Percentiles rank a stretch among this genome's conserved stretches.
Conservation (phyloP, 2,329 filamentous ascomycete genomes). For the Diaporthe eres region DNA sequence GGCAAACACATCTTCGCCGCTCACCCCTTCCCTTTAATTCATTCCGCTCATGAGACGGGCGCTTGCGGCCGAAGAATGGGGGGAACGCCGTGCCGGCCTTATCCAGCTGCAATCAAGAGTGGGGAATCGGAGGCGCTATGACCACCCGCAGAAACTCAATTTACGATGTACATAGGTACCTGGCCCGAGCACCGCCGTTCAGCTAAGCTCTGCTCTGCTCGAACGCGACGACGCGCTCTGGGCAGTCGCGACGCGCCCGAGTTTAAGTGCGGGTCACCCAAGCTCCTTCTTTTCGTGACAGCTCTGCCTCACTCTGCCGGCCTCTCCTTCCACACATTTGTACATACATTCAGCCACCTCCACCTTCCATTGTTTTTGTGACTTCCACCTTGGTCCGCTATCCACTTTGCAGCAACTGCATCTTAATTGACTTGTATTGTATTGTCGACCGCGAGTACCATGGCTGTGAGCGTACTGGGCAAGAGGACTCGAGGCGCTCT, state of each 20-base stretch:
- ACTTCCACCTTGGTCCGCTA: slow-evolving; percentile 37
- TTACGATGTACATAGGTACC: slow-evolving; percentile 14
- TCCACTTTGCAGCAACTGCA: slow-evolving; percentile 1
- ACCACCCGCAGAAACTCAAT: slow-evolving; percentile 4
- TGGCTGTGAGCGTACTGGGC: slow-evolving; percentile 48
- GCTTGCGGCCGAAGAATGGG: slow-evolving; percentile 35
- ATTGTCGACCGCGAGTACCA: slow-evolving; percentile 42
- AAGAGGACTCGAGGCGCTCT: slow-evolving; percentile 49
- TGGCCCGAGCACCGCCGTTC: slow-evolving; percentile 9
- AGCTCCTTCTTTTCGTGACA: slow-evolving; percentile 6
- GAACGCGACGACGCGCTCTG: slow-evolving; percentile 29
- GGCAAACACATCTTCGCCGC: neutral
- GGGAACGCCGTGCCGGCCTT: slow-evolving; percentile 30
- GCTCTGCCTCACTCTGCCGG: neutral
- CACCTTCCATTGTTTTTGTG: slow-evolving; percentile 22
- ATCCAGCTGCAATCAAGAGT: slow-evolving; percentile 15
- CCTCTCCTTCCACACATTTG: slow-evolving; percentile 4
- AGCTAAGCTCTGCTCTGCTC: neutral
- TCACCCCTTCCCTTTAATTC: slow-evolving; percentile 11
- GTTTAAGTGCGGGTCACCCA: slow-evolving; percentile 30
- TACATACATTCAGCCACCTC: neutral
- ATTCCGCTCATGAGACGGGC: slow-evolving; percentile 25
- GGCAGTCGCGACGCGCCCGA: slow-evolving; percentile 24
- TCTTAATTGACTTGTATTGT: slow-evolving; percentile 15
- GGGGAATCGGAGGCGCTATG: slow-evolving; percentile 16